Base-by-base conservation (phyloP, 169 alveolate species). In the Eimeria necatrix region DNA sequence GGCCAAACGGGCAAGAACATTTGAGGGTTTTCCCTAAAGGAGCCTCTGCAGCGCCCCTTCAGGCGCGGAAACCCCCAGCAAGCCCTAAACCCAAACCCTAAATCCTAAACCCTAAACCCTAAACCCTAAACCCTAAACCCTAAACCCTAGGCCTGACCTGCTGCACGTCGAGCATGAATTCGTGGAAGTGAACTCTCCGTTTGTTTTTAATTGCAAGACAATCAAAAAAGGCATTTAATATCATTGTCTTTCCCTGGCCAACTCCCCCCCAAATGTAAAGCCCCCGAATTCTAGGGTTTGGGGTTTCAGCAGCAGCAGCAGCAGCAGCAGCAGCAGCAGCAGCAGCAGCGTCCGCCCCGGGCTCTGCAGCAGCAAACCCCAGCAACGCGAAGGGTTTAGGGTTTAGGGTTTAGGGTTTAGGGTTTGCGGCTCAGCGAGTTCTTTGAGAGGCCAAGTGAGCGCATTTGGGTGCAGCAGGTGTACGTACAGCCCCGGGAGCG, bases 211-310 rank as follows among this genome's bases (percentile, higher is more conserved):
- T 93, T 26, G 60, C 60, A 22, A 97, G 74, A 12, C 92, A 84
- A 1, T 97, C 97, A 68, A 95, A 97, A 76, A 97, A 97, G 71
- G 97, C 68, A 88, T 98, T 98, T 98, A 98, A 96, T 4, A 97
- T 76, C 95, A 96, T 97, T 26, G 99, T 97, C 71, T 98, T 98
- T 24, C 99, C 99, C 76, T 97, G 96, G 4, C 99, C 99, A 26
- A 98, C 98, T 7, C 97, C 97, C 1, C 99, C 99, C 96, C 95
- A 96, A 8, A 97, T 81, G 94, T 98, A 98, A n/a, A 97, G 70
- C 7, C 98, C 96, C 56, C 68, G 18, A 8, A 86, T 74, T 5
- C 14, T 85, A 0, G 95, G 95, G 59, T 4, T 16, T 0, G 12
- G 46, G 4, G 59, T n/a, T 26, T n/a, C 76, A 12, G 85, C 73